phyloP scores from a whole-genome alignment of 2,329 filamentous ascomycete species.

The Xylaria sp. region DNA sequence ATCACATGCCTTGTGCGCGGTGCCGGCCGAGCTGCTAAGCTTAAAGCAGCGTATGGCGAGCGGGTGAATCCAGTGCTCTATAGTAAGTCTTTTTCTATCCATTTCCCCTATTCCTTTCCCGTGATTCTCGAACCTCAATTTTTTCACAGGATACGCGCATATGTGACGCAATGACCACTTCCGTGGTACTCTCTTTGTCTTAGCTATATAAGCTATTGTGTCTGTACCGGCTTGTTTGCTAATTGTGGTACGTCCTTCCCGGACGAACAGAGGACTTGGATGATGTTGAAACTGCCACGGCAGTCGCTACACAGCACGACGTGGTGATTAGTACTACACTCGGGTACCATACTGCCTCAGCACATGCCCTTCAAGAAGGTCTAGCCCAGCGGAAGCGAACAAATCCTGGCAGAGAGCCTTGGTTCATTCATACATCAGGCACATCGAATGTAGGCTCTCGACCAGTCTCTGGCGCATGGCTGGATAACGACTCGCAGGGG shows the following conservation, averaged over 20 bases:
- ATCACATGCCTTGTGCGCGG: slow-evolving; percentile 36
- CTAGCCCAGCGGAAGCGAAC: slow-evolving; percentile 44
- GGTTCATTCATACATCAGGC: slow-evolving; percentile 52
- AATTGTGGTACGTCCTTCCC: background rate
- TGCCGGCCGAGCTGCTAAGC: slow-evolving; percentile 29
- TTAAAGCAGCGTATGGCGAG: slow-evolving; percentile 28
- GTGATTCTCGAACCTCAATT: background rate
- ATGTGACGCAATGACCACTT: background rate
- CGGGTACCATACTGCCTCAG: slow-evolving; percentile 46
- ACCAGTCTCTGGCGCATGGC: slow-evolving; percentile 43
- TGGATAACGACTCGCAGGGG: slow-evolving; percentile 12
- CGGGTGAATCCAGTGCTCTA: slow-evolving; percentile 33
- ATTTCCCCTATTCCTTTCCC: too few relatives aligned
- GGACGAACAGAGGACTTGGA: slow-evolving; percentile 27
- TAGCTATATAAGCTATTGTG: background rate
- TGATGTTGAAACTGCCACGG: slow-evolving; percentile 30
- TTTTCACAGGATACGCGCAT: background rate
- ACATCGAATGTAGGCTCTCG: slow-evolving; percentile 51
- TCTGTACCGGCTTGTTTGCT: background rate
- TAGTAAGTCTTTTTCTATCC: too few relatives aligned
- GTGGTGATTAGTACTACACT: slow-evolving; percentile 52
- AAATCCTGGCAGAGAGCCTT: slow-evolving; percentile 42
- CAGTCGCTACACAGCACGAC: slow-evolving; percentile 31
- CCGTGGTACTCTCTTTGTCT: background rate
- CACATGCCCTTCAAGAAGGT: slow-evolving; percentile 49